These are phyloP conservation scores for Lenwebbia sp. DNA, from an alignment of 345 rosid species.

Conservation along the genomic window DNA sequence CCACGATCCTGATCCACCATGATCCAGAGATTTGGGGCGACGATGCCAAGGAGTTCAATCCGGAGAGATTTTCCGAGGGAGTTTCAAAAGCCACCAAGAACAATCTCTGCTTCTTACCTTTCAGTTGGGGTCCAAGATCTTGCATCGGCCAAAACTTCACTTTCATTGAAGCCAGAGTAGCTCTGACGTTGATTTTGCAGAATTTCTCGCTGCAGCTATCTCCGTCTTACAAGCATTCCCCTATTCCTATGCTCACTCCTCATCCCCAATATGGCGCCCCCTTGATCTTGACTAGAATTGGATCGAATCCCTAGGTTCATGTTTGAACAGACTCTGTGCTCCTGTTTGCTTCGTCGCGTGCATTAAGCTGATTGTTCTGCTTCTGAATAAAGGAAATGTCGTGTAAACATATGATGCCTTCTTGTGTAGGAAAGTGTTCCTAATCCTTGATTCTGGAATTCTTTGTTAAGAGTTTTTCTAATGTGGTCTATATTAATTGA, in stretches of 20 bases:
- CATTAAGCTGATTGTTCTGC: no score
- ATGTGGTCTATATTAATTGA: no score
- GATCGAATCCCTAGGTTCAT: not conserved
- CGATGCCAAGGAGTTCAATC: not conserved
- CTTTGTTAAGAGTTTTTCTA: no score
- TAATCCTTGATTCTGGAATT: no score
- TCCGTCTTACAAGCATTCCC: not conserved
- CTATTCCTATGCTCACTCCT: accelerated
- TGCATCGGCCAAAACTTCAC: not conserved
- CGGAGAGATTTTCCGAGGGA: not conserved
- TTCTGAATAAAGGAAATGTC: no score
- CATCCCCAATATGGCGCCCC: not conserved
- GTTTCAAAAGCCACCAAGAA: not conserved
- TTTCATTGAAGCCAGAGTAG: not conserved
- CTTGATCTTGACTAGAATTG: not conserved
- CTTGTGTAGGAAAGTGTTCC: no score
- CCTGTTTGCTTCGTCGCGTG: not conserved
- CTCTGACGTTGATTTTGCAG: not conserved
- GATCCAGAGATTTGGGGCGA: not conserved
- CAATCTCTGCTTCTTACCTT: not conserved
- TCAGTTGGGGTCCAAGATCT: not conserved
- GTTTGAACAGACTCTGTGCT: not conserved
- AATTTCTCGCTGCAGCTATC: not conserved
- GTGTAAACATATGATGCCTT: no score
- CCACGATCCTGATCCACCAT: not conserved